These are phyloP conservation scores for Cephaloascus albidus DNA, from an alignment of 805 yeast species.

Conservation along the genomic window DNA sequence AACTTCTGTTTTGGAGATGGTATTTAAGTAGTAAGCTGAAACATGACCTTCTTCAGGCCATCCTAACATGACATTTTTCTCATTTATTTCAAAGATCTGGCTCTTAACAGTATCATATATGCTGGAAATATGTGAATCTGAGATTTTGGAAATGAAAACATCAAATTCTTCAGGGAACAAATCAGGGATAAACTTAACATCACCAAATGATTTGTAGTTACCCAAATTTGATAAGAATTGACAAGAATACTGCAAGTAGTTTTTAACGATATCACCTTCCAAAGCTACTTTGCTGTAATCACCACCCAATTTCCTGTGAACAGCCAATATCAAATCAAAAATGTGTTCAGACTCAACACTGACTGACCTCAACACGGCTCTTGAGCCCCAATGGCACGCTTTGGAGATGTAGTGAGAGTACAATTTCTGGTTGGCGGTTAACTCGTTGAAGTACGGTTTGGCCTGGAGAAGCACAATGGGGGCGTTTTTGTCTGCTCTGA, in stretches of 20 bases:
- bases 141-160: slow-evolving; percentile 31
- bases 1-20: slow-evolving; percentile 50
- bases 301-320: slow-evolving; percentile 43
- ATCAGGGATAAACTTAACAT: slow-evolving; percentile 73
- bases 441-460: slow-evolving; percentile 55
- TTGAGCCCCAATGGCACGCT: slow-evolving; percentile 78
- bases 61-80: slow-evolving; percentile 51
- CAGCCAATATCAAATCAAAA: slow-evolving; percentile 54
- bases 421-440: slow-evolving; percentile 48
- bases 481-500: slow-evolving; percentile 29
- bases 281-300: slow-evolving; percentile 32
- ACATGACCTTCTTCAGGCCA: slow-evolving; percentile 72
- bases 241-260: slow-evolving; percentile 64
- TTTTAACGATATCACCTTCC: slow-evolving; percentile 24
- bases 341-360: slow-evolving; percentile 74
- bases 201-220: slow-evolving; percentile 83
- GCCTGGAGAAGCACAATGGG: slow-evolving; percentile 46
- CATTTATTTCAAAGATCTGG: slow-evolving; percentile 40
- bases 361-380: slow-evolving; percentile 73
- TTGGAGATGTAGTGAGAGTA: slow-evolving; percentile 80
- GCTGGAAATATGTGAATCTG: slow-evolving; percentile 18
- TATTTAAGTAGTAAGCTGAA: slow-evolving; percentile 60
- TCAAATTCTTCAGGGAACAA: slow-evolving; percentile 39
- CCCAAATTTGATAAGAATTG: slow-evolving; percentile 71
- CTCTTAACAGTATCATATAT: slow-evolving; percentile 33